Conservation (phyloP, 2,329 filamentous ascomycete genomes). For the Blastomyces percursus region DNA sequence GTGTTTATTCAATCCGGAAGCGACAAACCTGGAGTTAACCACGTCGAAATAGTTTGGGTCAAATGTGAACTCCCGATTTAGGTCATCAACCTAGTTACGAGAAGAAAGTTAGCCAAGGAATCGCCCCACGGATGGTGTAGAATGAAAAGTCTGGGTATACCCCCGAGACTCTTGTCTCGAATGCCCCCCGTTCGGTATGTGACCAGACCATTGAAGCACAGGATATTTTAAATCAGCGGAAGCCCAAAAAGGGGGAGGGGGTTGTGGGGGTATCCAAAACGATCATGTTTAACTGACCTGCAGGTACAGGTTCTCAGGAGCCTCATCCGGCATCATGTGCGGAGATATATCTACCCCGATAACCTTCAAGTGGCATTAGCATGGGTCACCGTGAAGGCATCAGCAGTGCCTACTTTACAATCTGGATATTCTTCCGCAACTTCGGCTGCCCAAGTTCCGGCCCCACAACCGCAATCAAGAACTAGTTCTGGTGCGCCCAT, state of each 20-base stretch:
- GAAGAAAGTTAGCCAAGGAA: conserved; percentile 13
- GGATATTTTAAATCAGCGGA: not conserved
- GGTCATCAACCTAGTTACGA: conserved; percentile 48
- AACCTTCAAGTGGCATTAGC: conserved; percentile 40
- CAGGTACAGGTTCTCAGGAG: conserved; percentile 56
- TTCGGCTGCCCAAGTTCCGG: conserved; percentile 59
- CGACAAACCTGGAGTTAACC: conserved; percentile 58
- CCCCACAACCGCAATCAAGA: conserved; percentile 62
- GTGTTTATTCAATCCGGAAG: conserved; percentile 54
- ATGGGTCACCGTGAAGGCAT: not conserved
- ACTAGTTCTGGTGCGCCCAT: conserved; percentile 47
- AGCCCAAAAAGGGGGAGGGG: not conserved
- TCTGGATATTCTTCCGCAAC: conserved; percentile 54
- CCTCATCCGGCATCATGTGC: conserved; percentile 54
- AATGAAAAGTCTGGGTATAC: not conserved
- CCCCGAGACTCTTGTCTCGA: not conserved
- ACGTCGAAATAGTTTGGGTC: conserved; percentile 64
- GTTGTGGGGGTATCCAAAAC: not conserved
- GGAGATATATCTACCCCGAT: conserved; percentile 62
- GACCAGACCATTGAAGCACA: not conserved
- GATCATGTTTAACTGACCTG: conserved; percentile 38
- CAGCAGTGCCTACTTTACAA: conserved; percentile 46
- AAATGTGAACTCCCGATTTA: conserved; percentile 61
- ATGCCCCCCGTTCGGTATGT: not conserved
- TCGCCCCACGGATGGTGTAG: not conserved